Evolutionary conservation across 2,329 filamentous ascomycete genomes (phyloP).

Genomic region (Ambrosiella cleistominuta): DNA sequence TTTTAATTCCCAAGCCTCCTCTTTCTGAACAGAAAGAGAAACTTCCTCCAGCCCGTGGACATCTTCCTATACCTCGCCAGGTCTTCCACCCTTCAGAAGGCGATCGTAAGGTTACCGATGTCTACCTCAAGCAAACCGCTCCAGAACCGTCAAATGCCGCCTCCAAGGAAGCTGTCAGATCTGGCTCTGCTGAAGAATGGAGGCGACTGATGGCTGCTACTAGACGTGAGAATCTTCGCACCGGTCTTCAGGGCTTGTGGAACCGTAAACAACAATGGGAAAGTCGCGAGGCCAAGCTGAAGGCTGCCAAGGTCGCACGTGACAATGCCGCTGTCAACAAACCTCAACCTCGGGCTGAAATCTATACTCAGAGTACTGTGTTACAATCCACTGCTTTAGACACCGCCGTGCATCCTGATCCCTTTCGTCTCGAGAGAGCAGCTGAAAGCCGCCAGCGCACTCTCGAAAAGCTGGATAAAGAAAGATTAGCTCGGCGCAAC

Average conservation of each 20-base stretch:
- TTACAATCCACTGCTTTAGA: constrained; percentile 31
- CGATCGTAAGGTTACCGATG: constrained; percentile 39
- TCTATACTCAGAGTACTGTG: constrained; percentile 53
- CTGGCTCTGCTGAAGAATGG: constrained; percentile 32
- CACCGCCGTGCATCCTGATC: constrained; percentile 40
- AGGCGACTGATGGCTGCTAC: constrained; percentile 55
- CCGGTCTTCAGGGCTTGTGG: constrained; percentile 55
- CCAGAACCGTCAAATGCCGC: constrained; percentile 31
- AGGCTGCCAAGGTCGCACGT: constrained; percentile 28
- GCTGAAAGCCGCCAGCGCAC: constrained; percentile 25
- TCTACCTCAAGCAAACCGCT: constrained; percentile 44
- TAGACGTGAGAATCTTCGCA: constrained; percentile 53
- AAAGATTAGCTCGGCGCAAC: constrained; percentile 45
- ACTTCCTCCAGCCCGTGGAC: constrained; percentile 45
- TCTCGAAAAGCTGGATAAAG: constrained; percentile 28
- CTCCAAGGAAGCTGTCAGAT: constrained; percentile 21
- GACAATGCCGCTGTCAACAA: constrained; percentile 35
- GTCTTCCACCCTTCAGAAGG: constrained; percentile 48
- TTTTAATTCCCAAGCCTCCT: constrained; percentile 61
- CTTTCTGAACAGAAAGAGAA: constrained; percentile 41
- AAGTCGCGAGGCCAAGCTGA: constrained; percentile 20
- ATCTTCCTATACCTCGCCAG: constrained; percentile 65
- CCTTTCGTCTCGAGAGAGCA: constrained; percentile 39
- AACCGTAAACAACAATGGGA: constrained; percentile 38
- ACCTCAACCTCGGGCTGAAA: constrained; percentile 58